A percentile compares a stretch with the other conserved stretches of the same genome.
Evolutionary conservation across 768 basidiomycete species (phyloP).

Genomic region (Rubroboletus satanas): DNA sequence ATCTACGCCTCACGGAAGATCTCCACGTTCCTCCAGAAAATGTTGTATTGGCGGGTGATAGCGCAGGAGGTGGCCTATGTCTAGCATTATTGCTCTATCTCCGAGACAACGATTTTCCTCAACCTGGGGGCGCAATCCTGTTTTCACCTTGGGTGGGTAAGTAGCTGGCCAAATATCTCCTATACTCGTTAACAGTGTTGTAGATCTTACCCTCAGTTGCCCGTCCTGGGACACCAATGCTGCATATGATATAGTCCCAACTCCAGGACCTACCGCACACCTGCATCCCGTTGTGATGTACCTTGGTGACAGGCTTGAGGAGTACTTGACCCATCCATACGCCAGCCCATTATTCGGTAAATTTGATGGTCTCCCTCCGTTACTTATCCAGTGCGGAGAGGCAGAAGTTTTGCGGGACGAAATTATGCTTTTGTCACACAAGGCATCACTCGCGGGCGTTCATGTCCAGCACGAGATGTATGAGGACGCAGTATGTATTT

Average conservation of each 20-base stretch:
- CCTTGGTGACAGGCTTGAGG: conserved; percentile 73
- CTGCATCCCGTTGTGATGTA: conserved; percentile 94
- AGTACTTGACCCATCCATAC: conserved; percentile 93
- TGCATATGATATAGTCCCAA: conserved; percentile 77
- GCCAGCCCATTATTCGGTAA: conserved; percentile 93
- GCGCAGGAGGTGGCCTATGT: conserved; percentile 86
- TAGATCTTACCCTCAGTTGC: conserved; percentile 94
- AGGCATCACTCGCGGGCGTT: conserved; percentile 84
- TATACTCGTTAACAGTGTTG: conserved; percentile 6
- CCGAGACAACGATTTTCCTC: conserved; percentile 80
- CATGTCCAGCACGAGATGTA: conserved; percentile 84
- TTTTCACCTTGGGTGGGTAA: conserved; percentile 95
- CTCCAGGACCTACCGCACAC: conserved; percentile 70
- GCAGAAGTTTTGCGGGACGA: conserved; percentile 96
- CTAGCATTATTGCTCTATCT: conserved; percentile 91
- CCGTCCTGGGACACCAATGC: conserved; percentile 98
- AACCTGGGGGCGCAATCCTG: conserved; percentile 82
- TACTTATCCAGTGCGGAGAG: conserved; percentile 90
- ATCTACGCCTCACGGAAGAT: conserved; percentile 83
- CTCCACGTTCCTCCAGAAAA: conserved; percentile 89
- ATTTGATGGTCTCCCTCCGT: conserved; percentile 78
- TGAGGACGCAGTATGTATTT: conserved; percentile 74
- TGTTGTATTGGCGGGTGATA: conserved; percentile 85
- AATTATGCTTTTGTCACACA: conserved; percentile 86
- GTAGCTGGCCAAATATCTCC: conserved; percentile 30